phyloP scores from a whole-genome alignment of 2,329 filamentous ascomycete species.

The Sclerotinia nivalis region DNA sequence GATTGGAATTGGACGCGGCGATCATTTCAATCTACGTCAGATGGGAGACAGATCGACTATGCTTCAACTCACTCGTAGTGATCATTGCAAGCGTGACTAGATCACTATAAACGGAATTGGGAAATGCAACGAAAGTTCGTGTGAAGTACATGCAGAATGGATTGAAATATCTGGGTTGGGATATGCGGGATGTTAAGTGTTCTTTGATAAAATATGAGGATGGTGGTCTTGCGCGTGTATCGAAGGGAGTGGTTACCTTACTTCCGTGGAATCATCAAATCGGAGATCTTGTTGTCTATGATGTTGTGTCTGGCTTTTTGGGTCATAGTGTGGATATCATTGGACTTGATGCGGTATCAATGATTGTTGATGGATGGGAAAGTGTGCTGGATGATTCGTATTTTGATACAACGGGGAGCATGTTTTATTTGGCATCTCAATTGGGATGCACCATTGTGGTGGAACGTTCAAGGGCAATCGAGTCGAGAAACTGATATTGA shows the following conservation, averaged over 20 bases:
- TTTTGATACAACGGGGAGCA: not conserved
- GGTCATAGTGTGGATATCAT: not conserved
- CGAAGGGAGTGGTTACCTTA: not conserved
- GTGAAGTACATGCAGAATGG: not conserved
- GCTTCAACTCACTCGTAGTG: not conserved
- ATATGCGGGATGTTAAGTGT: not conserved
- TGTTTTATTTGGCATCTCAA: too few species aligned
- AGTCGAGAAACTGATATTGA: not conserved
- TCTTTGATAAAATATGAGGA: not conserved
- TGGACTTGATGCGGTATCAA: not conserved
- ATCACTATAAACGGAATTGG: too few species aligned
- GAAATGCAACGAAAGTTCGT: not conserved
- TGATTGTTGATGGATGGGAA: not conserved
- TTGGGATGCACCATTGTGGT: not conserved
- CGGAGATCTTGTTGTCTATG: not conserved
- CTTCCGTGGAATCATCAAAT: not conserved
- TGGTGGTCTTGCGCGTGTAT: too few species aligned
- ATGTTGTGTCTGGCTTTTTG: not conserved
- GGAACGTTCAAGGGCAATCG: not conserved
- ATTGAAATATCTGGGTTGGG: not conserved
- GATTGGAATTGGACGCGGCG: not conserved
- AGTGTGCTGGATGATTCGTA: not conserved
- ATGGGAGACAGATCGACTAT: not conserved
- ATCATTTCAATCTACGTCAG: not conserved
- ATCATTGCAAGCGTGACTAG: too few species aligned